Evolutionary conservation across 2,329 filamentous ascomycete genomes (phyloP).

Genomic region (Pseudogymnoascus sp.): DNA sequence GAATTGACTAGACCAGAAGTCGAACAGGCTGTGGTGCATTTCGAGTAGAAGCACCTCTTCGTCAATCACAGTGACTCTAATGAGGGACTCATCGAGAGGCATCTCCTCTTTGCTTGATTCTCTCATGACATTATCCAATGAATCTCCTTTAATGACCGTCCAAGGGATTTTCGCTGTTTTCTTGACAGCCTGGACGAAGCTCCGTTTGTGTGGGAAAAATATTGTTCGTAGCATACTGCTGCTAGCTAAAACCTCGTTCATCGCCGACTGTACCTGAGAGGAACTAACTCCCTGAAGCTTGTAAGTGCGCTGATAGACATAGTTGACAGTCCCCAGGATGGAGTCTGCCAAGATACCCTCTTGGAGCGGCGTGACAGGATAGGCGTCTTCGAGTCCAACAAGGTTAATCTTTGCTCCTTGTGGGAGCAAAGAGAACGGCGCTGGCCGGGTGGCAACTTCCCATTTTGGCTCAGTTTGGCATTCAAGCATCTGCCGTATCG

Average conservation of each 20-base stretch:
- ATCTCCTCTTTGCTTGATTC: background rate
- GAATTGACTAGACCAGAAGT: conserved; percentile 1
- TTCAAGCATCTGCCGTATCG: background rate
- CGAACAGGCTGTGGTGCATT: background rate
- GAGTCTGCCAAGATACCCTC: conserved; percentile 30
- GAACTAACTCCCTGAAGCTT: background rate
- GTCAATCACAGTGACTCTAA: background rate
- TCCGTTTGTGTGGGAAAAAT: background rate
- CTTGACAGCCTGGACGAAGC: background rate
- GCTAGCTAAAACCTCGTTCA: background rate
- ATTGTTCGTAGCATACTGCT: background rate
- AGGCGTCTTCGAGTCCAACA: conserved; percentile 28
- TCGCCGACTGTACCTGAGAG: background rate
- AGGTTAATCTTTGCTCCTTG: background rate
- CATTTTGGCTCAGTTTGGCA: background rate
- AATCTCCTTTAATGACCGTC: background rate
- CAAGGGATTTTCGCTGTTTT: background rate
- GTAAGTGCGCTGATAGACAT: conserved; percentile 23
- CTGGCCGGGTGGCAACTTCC: background rate
- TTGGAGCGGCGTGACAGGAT: conserved; percentile 31
- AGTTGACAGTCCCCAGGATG: conserved; percentile 24
- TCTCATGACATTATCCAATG: background rate
- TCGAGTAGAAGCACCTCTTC: background rate
- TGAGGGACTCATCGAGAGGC: background rate
- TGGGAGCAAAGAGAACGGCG: background rate